These are phyloP conservation scores for Malania oleifera DNA, from an alignment of 164 flowering plant genomes.

Conservation along the genomic window DNA sequence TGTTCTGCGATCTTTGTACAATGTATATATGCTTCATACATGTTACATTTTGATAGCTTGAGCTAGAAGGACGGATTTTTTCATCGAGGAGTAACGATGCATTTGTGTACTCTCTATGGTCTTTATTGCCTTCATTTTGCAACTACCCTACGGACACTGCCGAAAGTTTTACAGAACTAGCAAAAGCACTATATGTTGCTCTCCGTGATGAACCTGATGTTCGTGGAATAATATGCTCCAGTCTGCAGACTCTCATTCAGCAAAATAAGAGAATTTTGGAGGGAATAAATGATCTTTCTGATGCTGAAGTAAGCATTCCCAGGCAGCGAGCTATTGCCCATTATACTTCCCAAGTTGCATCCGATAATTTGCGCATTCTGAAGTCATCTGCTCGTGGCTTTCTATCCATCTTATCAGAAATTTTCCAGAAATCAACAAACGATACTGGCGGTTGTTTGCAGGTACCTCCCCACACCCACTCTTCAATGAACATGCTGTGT, in stretches of 20 bases:
- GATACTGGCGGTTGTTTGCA: slow-evolving; percentile 78
- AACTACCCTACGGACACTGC: slow-evolving; percentile 88
- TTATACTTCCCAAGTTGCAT: slow-evolving; percentile 60
- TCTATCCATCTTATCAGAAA: slow-evolving; percentile 41
- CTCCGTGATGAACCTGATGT: slow-evolving; percentile 59
- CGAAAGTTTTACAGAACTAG: slow-evolving; percentile 59
- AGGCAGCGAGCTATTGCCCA: slow-evolving; percentile 43
- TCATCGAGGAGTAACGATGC: slow-evolving; percentile 70
- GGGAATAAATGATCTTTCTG: slow-evolving; percentile 29
- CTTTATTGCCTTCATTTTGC: slow-evolving; percentile 91
- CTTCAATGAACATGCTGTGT: neutral
- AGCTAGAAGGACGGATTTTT: slow-evolving; percentile 53
- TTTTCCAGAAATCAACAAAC: slow-evolving; percentile 49
- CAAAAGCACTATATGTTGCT: slow-evolving; percentile 35
- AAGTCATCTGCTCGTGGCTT: slow-evolving; percentile 54
- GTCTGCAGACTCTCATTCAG: slow-evolving; percentile 73
- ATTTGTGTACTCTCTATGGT: slow-evolving; percentile 77
- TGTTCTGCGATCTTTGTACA: neutral
- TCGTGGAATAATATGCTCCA: slow-evolving; percentile 76
- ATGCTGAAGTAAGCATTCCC: slow-evolving; percentile 33
- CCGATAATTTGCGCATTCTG: slow-evolving; percentile 51
- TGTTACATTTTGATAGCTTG: slow-evolving; percentile 47
- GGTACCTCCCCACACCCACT: slow-evolving; percentile 36
- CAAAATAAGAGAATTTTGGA: slow-evolving; percentile 65
- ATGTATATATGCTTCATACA: slow-evolving; percentile 3